Evolutionary conservation across 768 basidiomycete genomes (phyloP).

Genomic region (Tricholoma hemisulphureum): DNA sequence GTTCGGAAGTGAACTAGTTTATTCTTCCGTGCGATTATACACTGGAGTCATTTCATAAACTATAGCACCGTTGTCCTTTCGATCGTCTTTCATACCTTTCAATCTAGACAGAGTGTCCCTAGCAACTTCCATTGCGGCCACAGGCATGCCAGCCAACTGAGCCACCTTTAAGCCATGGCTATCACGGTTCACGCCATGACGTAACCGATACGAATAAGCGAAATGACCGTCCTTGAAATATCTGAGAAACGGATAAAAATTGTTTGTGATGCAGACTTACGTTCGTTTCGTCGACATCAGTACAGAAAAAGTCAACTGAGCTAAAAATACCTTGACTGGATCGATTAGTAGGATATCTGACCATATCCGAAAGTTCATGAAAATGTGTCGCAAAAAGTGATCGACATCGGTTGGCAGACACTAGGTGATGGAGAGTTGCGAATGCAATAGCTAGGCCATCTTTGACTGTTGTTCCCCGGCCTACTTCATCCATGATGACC

Average conservation of each 20-base stretch:
- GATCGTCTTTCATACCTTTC: constrained; percentile 21
- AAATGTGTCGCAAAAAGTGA: constrained; percentile 99
- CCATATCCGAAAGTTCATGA: constrained; percentile 86
- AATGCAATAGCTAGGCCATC: constrained; percentile 95
- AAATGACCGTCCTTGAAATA: constrained; percentile 66
- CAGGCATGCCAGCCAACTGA: constrained; percentile 80
- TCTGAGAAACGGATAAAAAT: neutral
- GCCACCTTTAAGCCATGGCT: constrained; percentile 93
- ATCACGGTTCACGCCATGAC: constrained; percentile 82
- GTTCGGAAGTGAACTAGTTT: constrained; percentile 46
- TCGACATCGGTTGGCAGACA: constrained; percentile 67
- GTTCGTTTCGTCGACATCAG: constrained; percentile 75
- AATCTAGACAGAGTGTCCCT: constrained; percentile 46
- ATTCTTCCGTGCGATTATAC: neutral
- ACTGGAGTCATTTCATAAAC: neutral
- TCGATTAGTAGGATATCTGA: constrained; percentile 55
- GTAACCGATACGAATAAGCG: constrained; percentile 78
- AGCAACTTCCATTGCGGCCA: constrained; percentile 58
- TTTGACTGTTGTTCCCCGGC: constrained; percentile 87
- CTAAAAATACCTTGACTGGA: constrained; percentile 48
- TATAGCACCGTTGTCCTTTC: neutral
- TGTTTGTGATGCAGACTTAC: constrained; percentile 41
- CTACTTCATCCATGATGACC: constrained; percentile 99
- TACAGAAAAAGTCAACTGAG: constrained; percentile 83
- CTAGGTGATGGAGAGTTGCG: constrained; percentile 81